Evolutionary conservation across 2,329 filamentous ascomycete genomes (phyloP).

Genomic region (Alternaria triticina): DNA sequence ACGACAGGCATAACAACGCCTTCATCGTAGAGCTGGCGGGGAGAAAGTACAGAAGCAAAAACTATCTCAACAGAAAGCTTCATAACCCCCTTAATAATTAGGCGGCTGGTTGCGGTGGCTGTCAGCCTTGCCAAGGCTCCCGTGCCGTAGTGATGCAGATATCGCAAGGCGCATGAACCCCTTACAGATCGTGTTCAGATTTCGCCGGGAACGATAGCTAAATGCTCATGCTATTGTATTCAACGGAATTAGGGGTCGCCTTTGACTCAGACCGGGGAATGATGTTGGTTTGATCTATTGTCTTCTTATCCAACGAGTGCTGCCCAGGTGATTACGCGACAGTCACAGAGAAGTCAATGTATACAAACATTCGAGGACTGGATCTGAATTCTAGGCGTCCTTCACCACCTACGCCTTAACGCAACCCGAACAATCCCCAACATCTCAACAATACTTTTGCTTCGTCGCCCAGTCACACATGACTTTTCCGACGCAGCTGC

Average conservation of each 20-base stretch:
- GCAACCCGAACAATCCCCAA: not conserved
- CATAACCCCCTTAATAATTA: not conserved
- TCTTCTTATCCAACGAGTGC: no score
- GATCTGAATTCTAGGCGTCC: not conserved
- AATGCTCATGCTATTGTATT: no score
- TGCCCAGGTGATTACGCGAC: not conserved
- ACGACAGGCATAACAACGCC: not conserved
- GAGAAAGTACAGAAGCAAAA: not conserved
- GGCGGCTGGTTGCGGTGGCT: not conserved
- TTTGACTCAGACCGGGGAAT: no score
- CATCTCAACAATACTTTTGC: conserved; percentile 23
- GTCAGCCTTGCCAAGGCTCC: not conserved
- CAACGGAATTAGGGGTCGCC: no score
- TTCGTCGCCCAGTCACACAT: conserved; percentile 40
- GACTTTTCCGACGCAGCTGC: conserved; percentile 35
- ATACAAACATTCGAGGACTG: not conserved
- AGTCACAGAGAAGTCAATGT: not conserved
- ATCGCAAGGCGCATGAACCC: not conserved
- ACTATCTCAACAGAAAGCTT: not conserved
- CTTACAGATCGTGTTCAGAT: not conserved
- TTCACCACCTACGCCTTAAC: not conserved
- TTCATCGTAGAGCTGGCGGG: not conserved
- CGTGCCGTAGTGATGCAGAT: not conserved
- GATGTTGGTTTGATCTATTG: no score
- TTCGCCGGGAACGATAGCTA: no score